Evolutionary conservation across 371 early-diverging fungal genomes (phyloP).

Genomic region (Mortierella sp.): DNA sequence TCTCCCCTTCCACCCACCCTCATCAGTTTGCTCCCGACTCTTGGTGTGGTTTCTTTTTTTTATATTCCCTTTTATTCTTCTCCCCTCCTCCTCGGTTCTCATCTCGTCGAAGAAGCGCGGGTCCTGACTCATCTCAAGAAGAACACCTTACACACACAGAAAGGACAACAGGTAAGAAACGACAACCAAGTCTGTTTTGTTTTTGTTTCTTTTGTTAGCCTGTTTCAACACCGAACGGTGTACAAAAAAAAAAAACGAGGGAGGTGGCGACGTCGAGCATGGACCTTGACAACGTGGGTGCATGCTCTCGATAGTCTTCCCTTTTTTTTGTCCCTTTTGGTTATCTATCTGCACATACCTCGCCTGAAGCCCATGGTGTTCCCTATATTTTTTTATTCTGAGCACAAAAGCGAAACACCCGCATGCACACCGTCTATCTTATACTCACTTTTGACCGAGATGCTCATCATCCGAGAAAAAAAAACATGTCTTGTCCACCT

Average conservation of each 20-base stretch:
- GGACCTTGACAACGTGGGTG: slow-evolving; percentile 11
- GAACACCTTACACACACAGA: no score
- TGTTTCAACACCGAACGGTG: neutral
- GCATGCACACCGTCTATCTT: neutral
- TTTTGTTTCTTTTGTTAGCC: neutral
- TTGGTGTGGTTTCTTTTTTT: slow-evolving; percentile 14
- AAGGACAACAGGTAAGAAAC: neutral
- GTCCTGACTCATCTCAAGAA: slow-evolving; percentile 2
- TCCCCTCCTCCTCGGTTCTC: slow-evolving; percentile 16
- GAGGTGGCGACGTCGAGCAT: slow-evolving; percentile 20
- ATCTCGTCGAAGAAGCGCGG: slow-evolving; percentile 13
- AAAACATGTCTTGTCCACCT: neutral
- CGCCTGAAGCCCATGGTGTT: neutral
- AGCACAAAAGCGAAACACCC: slow-evolving; percentile 21
- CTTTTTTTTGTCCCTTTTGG: neutral
- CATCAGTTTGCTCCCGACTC: slow-evolving; percentile 6
- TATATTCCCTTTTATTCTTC: slow-evolving; percentile 10
- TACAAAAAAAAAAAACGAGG: slow-evolving; percentile 9
- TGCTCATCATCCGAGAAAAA: slow-evolving; percentile 23
- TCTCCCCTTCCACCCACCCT: slow-evolving; percentile 1
- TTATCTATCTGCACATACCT: slow-evolving; percentile 12
- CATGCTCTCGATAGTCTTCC: slow-evolving; percentile 10
- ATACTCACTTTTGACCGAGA: neutral
- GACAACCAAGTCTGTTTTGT: neutral
- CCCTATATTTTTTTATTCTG: slow-evolving; percentile 13